These are phyloP conservation scores for Globisporangium paroecandrum DNA, from an alignment of 352 stramenopile species.

Conservation along the genomic window DNA sequence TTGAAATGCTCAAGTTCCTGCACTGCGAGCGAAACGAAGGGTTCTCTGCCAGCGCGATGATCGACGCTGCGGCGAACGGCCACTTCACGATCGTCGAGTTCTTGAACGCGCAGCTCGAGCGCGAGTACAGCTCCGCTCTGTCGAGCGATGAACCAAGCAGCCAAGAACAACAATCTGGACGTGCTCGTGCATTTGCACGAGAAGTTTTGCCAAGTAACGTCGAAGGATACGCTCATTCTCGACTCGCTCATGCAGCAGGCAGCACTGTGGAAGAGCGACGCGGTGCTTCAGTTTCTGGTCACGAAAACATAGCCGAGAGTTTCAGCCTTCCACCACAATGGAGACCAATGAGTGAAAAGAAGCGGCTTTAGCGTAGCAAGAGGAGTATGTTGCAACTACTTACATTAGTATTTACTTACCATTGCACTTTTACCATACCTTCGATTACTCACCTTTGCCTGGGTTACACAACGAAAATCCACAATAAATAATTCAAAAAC, in stretches of 20 bases:
- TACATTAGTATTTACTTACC: not conserved
- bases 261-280: not conserved
- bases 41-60: not conserved
- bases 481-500: constrained; percentile 1
- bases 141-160: too few relatives aligned
- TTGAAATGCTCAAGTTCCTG: not conserved
- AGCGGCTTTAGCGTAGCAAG: not conserved
- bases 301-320: not conserved
- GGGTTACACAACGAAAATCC: not conserved
- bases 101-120: too few relatives aligned
- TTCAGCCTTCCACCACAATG: too few relatives aligned
- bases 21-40: not conserved
- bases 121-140: too few relatives aligned
- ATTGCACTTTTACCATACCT: not conserved
- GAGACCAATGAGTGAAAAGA: not conserved
- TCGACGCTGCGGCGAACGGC: not conserved
- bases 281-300: not conserved
- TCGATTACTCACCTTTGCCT: not conserved
- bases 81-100: too few relatives aligned
- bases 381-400: not conserved
- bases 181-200: not conserved
- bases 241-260: not conserved
- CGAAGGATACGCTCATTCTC: not conserved
- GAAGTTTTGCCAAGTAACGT: not conserved
- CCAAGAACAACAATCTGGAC: too few relatives aligned